phyloP scores from a whole-genome alignment of 2,329 filamentous ascomycete species.

The Aureobasidium subglaciale region DNA sequence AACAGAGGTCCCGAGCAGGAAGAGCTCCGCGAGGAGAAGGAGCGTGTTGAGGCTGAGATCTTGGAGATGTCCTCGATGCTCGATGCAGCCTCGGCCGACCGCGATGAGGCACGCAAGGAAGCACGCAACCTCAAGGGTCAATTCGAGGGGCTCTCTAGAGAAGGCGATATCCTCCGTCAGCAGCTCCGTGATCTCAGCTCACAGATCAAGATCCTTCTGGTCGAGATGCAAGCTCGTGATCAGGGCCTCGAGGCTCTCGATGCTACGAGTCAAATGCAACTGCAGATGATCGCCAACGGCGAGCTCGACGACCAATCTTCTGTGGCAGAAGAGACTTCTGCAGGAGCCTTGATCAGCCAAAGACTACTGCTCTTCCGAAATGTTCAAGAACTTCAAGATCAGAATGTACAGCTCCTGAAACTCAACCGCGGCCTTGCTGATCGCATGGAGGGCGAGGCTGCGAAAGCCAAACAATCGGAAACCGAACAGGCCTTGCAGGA shows the following conservation, averaged over 20 bases:
- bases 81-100: conserved; percentile 72
- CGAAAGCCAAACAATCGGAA: conserved; percentile 51
- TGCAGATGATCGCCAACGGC: conserved; percentile 71
- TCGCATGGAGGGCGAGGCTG: conserved; percentile 86
- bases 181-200: conserved; percentile 84
- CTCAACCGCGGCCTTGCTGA: conserved; percentile 80
- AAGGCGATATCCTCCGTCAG: conserved; percentile 72
- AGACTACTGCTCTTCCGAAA: conserved; percentile 86
- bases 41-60: conserved; percentile 71
- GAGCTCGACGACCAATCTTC: conserved; percentile 64
- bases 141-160: conserved; percentile 53
- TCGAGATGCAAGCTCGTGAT: conserved; percentile 76
- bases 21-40: conserved; percentile 73
- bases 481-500: conserved; percentile 56
- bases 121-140: conserved; percentile 72
- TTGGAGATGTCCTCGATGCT: conserved; percentile 71
- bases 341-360: conserved; percentile 81
- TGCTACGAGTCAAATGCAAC: conserved; percentile 63
- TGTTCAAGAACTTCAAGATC: conserved; percentile 73
- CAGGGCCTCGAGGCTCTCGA: conserved; percentile 67
- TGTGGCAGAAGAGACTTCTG: conserved; percentile 70
- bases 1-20: conserved; percentile 81
- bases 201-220: conserved; percentile 83
- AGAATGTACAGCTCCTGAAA: conserved; percentile 77
- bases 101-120: conserved; percentile 70